Base-by-base conservation (phyloP, 1,284 basidiomycete genomes). In the Peniophora sp. region DNA sequence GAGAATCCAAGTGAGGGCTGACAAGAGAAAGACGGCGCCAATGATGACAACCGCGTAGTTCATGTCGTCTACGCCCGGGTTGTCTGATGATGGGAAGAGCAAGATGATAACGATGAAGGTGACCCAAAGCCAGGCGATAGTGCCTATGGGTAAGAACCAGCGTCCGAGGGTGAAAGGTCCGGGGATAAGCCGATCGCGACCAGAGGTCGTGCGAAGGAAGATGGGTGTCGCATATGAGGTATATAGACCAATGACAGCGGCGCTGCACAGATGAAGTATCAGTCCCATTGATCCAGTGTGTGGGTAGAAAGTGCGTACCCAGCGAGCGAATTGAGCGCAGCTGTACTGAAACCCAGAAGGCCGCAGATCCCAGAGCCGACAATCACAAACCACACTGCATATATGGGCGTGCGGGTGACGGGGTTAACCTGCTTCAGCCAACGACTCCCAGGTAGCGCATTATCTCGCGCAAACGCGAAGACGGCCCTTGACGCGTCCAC, bases 351-450 rank as follows among this genome's bases (percentile, higher is more conserved):
- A 0, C 84, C 82, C 2, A 88, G 66, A 2, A 85, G 62, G 16
- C 84, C 85, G 48, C 79, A 79, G 19, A 88, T 57, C 1, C 69
- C 79, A 2, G 83, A 66, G 24, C 68, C 60, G 25, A 67, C 63
- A 65, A 86, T 82, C n/a, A 85, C 84, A 39, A 86, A 70, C 84
- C 85, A 87, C 3, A 84, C 84, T 1, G 84, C 84, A 55, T 85
- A 78, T 14, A 87, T 83, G 0, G 85, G 84, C 1, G 85, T 87
- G 56, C 78, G 75, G 6, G 82, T 85, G 52, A 62, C 59, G 6
- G 49, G 59, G 55, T 83, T 83, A 48, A 87, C 73, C 50, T 64
- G 66, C 58, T 84, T 84, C 82, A 81, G 83, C 70, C 72, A 81
- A 12, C 73, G 71, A 19, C 85, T 86, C 9, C 83, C 81, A 3